Base-by-base conservation (phyloP, 192 early-diverging fungal genomes). In the Mortierella hygrophila region DNA sequence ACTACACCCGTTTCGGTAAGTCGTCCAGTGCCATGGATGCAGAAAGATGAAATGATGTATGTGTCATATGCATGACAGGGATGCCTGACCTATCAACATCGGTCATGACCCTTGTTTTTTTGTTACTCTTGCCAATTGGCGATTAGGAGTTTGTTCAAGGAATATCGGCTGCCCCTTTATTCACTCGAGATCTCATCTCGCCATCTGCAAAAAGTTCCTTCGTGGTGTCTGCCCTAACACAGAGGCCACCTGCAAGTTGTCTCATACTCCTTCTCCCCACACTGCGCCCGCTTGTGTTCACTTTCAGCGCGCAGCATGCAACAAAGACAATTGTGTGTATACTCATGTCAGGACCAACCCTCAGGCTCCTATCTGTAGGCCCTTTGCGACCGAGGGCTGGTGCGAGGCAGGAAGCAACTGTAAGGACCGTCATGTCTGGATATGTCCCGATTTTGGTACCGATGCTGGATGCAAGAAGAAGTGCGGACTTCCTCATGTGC, bases 391-490 rank as follows among this genome's bases (percentile, higher is more conserved):
- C 29, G 89, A 91, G 46, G 94, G 94, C 1, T 93, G 87, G 78
- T 96, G 95, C 77, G 84, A 90, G 16, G 89, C 90, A 54, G 95
- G 93, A 26, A 41, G 32, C 1, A 76, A 79, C 10, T 96, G 95
- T 75, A 81, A 82, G 26, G 83, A 93, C 70, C 90, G 93, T 6
- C 95, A 96, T 83, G 90, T 94, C 7, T 91, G 91, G 84, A 91
- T 94, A 29, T 96, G 95, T 55, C 95, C 95, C 0, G 93, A 93
- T 77, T 94, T 93, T 90, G 90, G 89, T 0, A 93, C 93, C 23
- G 91, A 92, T 35, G 88, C 88, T 16, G 91, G 91, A 37, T 96
- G 95, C 73, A 73, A 84, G 23, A 87, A 81, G 23, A 92, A 90
- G 29, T 96, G 95, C 76, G 89, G 89, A 8, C 82, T 94, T 78